Evolutionary conservation across 768 basidiomycete species (phyloP), one percentile per base, ranked within the genome.

Genomic region (Lactarius indigo): DNA sequence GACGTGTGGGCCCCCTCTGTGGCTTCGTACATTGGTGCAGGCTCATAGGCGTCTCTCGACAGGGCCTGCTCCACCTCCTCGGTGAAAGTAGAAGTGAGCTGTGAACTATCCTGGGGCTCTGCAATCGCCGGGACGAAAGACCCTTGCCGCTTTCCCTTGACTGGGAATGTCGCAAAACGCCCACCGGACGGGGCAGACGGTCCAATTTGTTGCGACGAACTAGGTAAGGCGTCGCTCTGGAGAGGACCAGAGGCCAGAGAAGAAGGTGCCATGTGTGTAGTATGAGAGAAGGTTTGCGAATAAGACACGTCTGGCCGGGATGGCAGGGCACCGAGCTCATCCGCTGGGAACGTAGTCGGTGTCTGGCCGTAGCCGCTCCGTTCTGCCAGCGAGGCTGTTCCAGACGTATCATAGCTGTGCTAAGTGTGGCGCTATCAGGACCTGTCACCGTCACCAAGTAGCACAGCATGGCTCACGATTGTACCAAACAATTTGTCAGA

Each of bases 81-180:
- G 12, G 63, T 5, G 55, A 66, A 28, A 72, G 73, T 12, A 69
- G 69, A 3, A 5, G 13, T 13, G 26, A 6, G 6, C 56, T 15
- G 65, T 59, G 62, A 60, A 63, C 33, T 65, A 64, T 10, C 69
- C 54, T 41, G 71, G 64, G 31, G 65, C 23, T 60, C 55, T 55
- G 58, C 66, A 56, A 60, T 33, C 39, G 13, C 50, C 30, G 39
- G 65, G 7, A 17, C 59, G 26, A 57, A 62, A 6, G 74, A 69
- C 30, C 69, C 73, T 18, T 72, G 72, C 1, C 74, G 72, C 74
- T 71, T 64, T 8, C 75, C 74, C 65, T 84, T 81, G 20, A 83
- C 81, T 0, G 88, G 89, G 76, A 90, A 85, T 1, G 90, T 91
- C 30, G 87, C 86, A 71, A 89, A 91, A 18, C 85, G 81, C 0